Base-by-base conservation (phyloP, 305 asterid species). In the Fraxinus latifolia region DNA sequence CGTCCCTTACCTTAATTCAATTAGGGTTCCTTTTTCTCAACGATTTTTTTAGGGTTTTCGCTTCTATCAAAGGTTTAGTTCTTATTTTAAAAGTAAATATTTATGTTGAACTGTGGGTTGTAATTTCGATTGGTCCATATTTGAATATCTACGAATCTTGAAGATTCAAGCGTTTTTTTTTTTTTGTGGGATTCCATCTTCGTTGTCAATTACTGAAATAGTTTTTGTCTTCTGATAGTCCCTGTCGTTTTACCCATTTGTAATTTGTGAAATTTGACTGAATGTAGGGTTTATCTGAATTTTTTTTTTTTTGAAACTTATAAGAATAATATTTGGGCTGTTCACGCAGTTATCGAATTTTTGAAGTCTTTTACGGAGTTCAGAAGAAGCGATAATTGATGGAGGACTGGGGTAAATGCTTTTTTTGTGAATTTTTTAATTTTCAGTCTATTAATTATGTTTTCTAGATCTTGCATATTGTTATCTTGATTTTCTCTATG, bases 351-450 rank as follows among this genome's bases (percentile, higher is more conserved):
- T 78, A 7, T 77, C 29, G 80, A 23, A 37, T 58, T 39, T 39
- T 84, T 82, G 85, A 82, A 84, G 84, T 79, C 50, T 58, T 60
- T 58, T 34, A 74, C 79, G 33, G 84, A 84, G 74, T 55, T 47
- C 80, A 74, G 88, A 77, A 84, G 87, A 71, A 81, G 60, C 79
- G 76, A 70, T 55, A 83, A 78, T 15, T 31, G 79, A 94, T 94
- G 98, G 98, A 90, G 84, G 97, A 91, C 79, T 94, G 98, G 98
- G 98, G 98, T 94, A 91, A 83, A 36, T 60, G 36, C 74, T 36
- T 70, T 25, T 73, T 37, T 37, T 37, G 34, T 12, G 6, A 25
- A 11, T 31, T 73, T 58, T 7, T 58, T 12, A 70, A 23, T 29
- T 60, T 33, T 33, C 19, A 25, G 17, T 14, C 6, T 70, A 3